These are phyloP conservation scores for Fremontodendron californicum DNA, from an alignment of 345 rosid genomes.

Conservation along the genomic window DNA sequence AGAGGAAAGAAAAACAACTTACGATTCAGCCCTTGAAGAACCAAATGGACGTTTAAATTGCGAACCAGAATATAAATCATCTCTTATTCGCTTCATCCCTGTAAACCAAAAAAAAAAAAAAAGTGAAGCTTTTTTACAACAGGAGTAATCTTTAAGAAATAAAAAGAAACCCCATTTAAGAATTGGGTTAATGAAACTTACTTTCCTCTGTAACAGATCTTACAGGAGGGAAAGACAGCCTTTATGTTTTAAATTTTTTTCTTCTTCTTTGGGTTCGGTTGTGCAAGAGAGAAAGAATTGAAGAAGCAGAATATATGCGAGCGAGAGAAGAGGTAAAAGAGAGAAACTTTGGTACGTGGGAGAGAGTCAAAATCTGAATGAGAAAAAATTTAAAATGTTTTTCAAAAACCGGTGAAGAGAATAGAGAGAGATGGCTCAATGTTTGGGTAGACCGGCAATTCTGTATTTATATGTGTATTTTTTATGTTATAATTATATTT, in stretches of 20 bases:
- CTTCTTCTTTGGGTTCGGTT: neutral
- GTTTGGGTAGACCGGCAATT: too few species aligned
- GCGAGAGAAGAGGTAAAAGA: neutral
- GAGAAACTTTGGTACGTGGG: constrained; percentile 12
- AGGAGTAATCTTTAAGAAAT: neutral
- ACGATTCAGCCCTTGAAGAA: constrained; percentile 78
- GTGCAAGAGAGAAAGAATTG: neutral
- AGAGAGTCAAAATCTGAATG: constrained; percentile 12
- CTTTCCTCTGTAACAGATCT: constrained; percentile 33
- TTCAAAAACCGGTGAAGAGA: neutral
- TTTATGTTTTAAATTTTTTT: neutral
- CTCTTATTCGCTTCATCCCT: constrained; percentile 77
- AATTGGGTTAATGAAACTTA: constrained; percentile 21
- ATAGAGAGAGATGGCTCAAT: neutral
- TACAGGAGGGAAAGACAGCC: neutral
- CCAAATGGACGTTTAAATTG: constrained; percentile 77
- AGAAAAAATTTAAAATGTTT: neutral
- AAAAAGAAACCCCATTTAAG: neutral
- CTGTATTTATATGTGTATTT: too few species aligned
- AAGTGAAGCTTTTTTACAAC: neutral
- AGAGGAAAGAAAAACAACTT: constrained; percentile 25
- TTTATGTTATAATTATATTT: too few species aligned
- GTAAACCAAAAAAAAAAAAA: constrained; percentile 1
- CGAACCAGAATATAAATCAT: constrained; percentile 52
- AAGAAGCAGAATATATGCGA: neutral